Evolutionary conservation across 371 early-diverging fungal species (phyloP).

Genomic region (Mortierella sp.): DNA sequence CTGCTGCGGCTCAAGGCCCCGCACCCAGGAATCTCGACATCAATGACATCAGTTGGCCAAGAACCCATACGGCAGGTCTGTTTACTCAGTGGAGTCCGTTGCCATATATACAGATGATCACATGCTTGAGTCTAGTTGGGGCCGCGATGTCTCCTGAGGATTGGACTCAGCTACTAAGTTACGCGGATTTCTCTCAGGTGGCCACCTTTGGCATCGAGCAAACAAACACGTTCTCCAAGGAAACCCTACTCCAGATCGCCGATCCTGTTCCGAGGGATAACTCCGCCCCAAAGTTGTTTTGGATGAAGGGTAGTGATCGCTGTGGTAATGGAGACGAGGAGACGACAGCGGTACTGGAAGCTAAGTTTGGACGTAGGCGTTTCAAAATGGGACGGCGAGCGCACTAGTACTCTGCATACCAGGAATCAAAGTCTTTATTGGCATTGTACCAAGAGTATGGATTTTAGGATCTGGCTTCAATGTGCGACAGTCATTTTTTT

Average conservation of each 20-base stretch:
- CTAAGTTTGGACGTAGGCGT: not conserved
- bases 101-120: not conserved
- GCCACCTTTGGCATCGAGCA: not conserved
- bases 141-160: not conserved
- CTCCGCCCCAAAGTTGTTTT: not conserved
- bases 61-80: not conserved
- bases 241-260: not conserved
- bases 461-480: too few relatives aligned
- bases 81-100: not conserved
- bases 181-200: not conserved
- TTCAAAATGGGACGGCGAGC: too few relatives aligned
- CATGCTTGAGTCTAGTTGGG: not conserved
- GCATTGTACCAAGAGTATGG: too few relatives aligned
- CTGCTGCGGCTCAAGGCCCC: not conserved
- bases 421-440: too few relatives aligned
- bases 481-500: too few relatives aligned
- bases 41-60: not conserved
- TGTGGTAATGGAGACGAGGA: too few relatives aligned
- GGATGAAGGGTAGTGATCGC: too few relatives aligned
- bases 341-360: not conserved
- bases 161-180: not conserved
- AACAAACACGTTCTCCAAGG: not conserved
- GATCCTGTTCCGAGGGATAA: not conserved
- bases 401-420: conserved; percentile 14
- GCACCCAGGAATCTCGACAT: not conserved